Conservation (phyloP, 805 yeast species). For the Candida sanyiensis region DNA sequence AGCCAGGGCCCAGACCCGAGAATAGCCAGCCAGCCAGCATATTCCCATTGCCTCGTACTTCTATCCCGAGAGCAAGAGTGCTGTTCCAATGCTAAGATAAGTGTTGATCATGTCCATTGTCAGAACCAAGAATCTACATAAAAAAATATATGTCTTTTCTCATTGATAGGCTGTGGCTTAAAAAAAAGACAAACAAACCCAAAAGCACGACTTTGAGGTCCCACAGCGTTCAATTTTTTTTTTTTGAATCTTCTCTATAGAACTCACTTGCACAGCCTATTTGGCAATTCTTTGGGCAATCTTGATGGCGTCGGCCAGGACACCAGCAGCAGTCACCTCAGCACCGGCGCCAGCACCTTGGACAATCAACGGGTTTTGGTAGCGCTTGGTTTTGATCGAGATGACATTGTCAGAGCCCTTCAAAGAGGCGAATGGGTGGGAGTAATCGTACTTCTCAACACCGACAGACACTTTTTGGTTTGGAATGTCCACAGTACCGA, state of each 20-base stretch:
- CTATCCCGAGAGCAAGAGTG: too few species aligned
- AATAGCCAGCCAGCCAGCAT: too few species aligned
- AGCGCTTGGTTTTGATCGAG: slow-evolving; percentile 86
- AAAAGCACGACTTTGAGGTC: too few species aligned
- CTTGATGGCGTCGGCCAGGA: slow-evolving; percentile 87
- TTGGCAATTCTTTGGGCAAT: slow-evolving; percentile 72
- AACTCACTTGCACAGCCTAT: neutral
- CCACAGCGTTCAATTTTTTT: neutral
- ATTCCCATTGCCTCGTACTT: too few species aligned
- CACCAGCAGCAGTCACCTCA: slow-evolving; percentile 80
- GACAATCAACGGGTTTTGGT: slow-evolving; percentile 84
- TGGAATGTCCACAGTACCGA: neutral
- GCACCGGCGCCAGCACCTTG: slow-evolving; percentile 98
- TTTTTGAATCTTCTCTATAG: neutral
- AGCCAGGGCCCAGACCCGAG: too few species aligned
- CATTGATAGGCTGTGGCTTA: too few species aligned
- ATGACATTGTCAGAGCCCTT: slow-evolving; percentile 96
- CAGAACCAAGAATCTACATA: too few species aligned
- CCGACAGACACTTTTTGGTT: slow-evolving; percentile 32
- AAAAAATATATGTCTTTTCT: too few species aligned
- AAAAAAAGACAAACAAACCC: too few species aligned
- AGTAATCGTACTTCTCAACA: slow-evolving; percentile 68
- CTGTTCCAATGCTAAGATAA: too few species aligned
- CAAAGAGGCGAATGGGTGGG: slow-evolving; percentile 36
- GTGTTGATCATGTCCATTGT: too few species aligned